phyloP scores from a whole-genome alignment of 2,329 filamentous ascomycete genomes.

The Ascocoryne sarcoides region DNA sequence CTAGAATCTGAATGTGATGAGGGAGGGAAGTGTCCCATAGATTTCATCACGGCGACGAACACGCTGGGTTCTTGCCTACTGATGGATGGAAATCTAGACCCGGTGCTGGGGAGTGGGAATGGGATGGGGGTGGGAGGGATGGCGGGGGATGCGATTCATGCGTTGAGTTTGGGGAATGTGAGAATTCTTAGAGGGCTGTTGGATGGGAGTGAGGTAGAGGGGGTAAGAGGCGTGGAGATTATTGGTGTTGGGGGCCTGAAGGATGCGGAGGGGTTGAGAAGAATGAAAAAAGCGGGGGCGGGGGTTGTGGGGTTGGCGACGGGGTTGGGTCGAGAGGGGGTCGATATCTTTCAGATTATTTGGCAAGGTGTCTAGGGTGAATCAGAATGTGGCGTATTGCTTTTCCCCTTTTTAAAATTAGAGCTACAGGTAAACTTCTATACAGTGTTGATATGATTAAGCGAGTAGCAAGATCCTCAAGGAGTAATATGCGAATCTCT shows the following conservation, averaged over 20 bases:
- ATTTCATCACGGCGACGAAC: slow-evolving; percentile 68
- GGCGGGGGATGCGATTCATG: slow-evolving; percentile 63
- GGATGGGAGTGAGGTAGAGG: slow-evolving; percentile 33
- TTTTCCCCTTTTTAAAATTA: too few relatives aligned
- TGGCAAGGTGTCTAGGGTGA: not conserved
- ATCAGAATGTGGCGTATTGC: too few relatives aligned
- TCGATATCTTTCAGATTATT: slow-evolving; percentile 55
- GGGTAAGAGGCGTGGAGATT: slow-evolving; percentile 47
- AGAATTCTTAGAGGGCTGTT: slow-evolving; percentile 54
- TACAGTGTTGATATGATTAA: too few relatives aligned
- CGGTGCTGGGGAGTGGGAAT: slow-evolving; percentile 42
- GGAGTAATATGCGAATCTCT: too few relatives aligned
- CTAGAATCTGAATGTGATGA: slow-evolving; percentile 29
- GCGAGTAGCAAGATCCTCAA: too few relatives aligned
- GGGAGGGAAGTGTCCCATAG: slow-evolving; percentile 36
- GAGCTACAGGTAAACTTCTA: too few relatives aligned
- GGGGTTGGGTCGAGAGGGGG: slow-evolving; percentile 54
- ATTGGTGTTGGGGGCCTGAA: slow-evolving; percentile 67
- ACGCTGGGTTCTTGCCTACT: slow-evolving; percentile 63
- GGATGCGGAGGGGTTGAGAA: slow-evolving; percentile 50
- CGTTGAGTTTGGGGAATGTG: slow-evolving; percentile 68
- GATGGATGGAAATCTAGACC: slow-evolving; percentile 30
- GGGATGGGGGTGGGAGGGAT: slow-evolving; percentile 57
- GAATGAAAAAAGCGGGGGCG: slow-evolving; percentile 62
- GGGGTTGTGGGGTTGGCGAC: slow-evolving; percentile 60